These are phyloP conservation scores for Solanum tarapatanum DNA, from an alignment of 257 asterid genomes.

Conservation along the genomic window DNA sequence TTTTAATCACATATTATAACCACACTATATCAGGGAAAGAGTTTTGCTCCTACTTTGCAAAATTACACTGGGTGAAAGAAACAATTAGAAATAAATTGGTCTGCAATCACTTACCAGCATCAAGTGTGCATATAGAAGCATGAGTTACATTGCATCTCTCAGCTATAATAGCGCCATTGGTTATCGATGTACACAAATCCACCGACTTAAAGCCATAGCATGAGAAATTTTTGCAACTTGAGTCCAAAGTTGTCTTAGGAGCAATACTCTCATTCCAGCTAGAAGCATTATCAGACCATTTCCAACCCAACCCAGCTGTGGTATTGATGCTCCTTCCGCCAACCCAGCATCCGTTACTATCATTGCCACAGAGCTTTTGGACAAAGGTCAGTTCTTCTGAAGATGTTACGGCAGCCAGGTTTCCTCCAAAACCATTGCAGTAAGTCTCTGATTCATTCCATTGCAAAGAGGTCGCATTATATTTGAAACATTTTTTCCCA, in stretches of 20 bases:
- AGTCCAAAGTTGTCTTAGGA: slow-evolving; percentile 12
- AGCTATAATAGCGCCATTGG: slow-evolving; percentile 40
- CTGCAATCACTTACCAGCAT: slow-evolving; percentile 33
- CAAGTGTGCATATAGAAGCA: slow-evolving; percentile 60
- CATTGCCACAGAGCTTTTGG: slow-evolving; percentile 43
- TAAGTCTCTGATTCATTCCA: slow-evolving; percentile 69
- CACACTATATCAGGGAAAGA: not conserved
- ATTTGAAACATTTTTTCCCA: slow-evolving; percentile 43
- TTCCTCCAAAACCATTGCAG: slow-evolving; percentile 50
- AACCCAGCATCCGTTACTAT: slow-evolving; percentile 67
- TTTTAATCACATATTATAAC: not conserved
- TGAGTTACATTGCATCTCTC: slow-evolving; percentile 54
- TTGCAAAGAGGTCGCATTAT: slow-evolving; percentile 30
- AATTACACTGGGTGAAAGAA: not conserved
- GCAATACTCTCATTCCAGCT: slow-evolving; percentile 35
- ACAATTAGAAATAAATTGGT: not conserved
- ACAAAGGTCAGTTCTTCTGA: slow-evolving; percentile 40
- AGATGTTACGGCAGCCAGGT: slow-evolving; percentile 53
- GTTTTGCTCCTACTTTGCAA: not conserved
- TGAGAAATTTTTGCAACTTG: slow-evolving; percentile 38
- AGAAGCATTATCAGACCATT: slow-evolving; percentile 67
- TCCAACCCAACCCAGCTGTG: slow-evolving; percentile 31
- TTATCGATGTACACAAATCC: slow-evolving; percentile 46
- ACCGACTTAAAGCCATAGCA: slow-evolving; percentile 23
- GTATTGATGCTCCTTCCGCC: slow-evolving; percentile 47